Evolutionary conservation across 805 yeast genomes (phyloP).

Genomic region (Nakazawaea sp.): DNA sequence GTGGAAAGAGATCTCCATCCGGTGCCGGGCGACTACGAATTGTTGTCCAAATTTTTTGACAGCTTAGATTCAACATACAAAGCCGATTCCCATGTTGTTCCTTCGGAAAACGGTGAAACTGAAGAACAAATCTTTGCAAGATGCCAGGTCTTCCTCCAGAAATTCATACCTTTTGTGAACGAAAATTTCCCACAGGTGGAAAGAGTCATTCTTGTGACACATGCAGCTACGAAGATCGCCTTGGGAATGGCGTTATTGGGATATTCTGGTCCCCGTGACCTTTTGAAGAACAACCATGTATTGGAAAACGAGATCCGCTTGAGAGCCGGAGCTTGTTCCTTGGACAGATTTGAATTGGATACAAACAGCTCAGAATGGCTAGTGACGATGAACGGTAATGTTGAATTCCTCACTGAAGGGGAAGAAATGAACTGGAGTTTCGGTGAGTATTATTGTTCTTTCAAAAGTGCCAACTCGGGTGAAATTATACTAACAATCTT

Average conservation of each 20-base stretch:
- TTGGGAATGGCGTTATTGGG: conserved; percentile 72
- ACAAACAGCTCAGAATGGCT: conserved; percentile 41
- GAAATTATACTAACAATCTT: background rate
- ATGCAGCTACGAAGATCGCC: conserved; percentile 91
- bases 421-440: conserved; percentile 96
- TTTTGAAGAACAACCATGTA: conserved; percentile 39
- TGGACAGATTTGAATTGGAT: conserved; percentile 50
- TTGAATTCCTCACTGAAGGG: conserved; percentile 65
- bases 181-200: conserved; percentile 50
- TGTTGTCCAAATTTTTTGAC: conserved; percentile 48
- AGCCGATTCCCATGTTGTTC: conserved; percentile 43
- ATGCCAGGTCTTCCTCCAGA: conserved; percentile 44
- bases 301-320: conserved; percentile 29
- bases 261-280: conserved; percentile 41
- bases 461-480: background rate
- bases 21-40: conserved; percentile 48
- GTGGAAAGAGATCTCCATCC: conserved; percentile 67
- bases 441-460: conserved; percentile 26
- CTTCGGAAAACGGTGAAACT: conserved; percentile 67
- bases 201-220: conserved; percentile 70
- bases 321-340: conserved; percentile 79
- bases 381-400: conserved; percentile 62
- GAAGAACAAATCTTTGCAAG: conserved; percentile 64
- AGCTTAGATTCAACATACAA: conserved; percentile 39
- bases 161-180: conserved; percentile 54